Evolutionary conservation across 2,329 filamentous ascomycete species (phyloP).

Genomic region (Hypoxylon sp.): DNA sequence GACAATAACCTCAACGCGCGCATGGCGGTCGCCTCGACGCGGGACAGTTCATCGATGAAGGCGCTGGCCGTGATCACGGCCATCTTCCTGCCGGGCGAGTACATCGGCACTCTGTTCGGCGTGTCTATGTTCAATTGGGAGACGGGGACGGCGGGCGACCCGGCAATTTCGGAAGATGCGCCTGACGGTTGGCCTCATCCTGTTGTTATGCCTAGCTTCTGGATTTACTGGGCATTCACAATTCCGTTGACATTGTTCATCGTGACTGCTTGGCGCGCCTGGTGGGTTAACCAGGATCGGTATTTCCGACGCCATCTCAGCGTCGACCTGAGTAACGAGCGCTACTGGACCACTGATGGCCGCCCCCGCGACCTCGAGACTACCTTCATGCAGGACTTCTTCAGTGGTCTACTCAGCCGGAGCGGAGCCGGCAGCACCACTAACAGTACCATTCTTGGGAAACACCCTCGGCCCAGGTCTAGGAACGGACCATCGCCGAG

Average conservation of each 20-base stretch:
- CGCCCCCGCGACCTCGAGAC: slow-evolving; percentile 60
- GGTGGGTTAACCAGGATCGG: slow-evolving; percentile 64
- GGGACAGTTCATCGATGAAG: slow-evolving; percentile 65
- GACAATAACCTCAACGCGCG: slow-evolving; percentile 66
- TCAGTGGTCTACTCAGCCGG: slow-evolving; percentile 51
- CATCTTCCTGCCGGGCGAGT: slow-evolving; percentile 64
- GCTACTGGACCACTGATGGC: slow-evolving; percentile 63
- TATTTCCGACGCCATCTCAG: slow-evolving; percentile 63
- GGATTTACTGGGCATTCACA: slow-evolving; percentile 63
- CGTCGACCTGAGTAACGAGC: slow-evolving; percentile 63
- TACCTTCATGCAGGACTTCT: slow-evolving; percentile 62
- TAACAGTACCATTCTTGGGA: slow-evolving; percentile 49
- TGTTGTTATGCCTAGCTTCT: slow-evolving; percentile 60
- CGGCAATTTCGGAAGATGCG: slow-evolving; percentile 55
- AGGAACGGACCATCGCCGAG: slow-evolving; percentile 10
- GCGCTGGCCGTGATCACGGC: slow-evolving; percentile 64
- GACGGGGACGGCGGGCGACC: slow-evolving; percentile 49
- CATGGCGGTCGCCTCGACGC: slow-evolving; percentile 83
- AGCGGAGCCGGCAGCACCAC: slow-evolving; percentile 46
- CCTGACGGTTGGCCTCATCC: slow-evolving; percentile 49
- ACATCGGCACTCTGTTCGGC: slow-evolving; percentile 62
- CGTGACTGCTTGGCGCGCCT: slow-evolving; percentile 60
- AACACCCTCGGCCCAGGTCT: slow-evolving; percentile 15
- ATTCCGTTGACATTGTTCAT: slow-evolving; percentile 62
- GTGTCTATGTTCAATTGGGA: slow-evolving; percentile 65